Percentiles rank a stretch among this genome's conserved stretches.
These are phyloP conservation scores for Camillea tinctor DNA, from an alignment of 2,329 filamentous ascomycete species.

Conservation along the genomic window DNA sequence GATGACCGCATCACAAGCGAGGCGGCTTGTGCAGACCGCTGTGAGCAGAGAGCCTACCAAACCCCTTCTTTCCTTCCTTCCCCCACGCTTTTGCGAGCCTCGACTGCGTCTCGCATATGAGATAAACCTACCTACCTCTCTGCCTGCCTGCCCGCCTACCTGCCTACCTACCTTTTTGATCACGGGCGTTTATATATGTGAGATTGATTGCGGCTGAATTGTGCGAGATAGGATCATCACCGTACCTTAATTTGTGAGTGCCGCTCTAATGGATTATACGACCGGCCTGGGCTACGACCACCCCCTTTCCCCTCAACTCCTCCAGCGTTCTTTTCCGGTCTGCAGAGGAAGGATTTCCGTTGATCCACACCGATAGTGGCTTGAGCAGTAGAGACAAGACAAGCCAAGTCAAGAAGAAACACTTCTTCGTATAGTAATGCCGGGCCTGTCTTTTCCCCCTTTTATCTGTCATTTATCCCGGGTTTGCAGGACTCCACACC, in stretches of 20 bases:
- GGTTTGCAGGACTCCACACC: not conserved
- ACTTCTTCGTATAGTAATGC: not conserved
- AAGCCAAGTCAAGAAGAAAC: not conserved
- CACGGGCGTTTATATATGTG: conserved; percentile 4
- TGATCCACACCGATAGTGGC: not conserved
- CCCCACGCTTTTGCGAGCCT: no score
- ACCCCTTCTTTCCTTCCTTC: no score
- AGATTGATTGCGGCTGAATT: conserved; percentile 20
- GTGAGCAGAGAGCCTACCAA: not conserved
- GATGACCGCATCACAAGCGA: not conserved
- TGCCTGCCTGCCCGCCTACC: no score
- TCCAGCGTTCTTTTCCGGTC: not conserved
- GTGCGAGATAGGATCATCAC: conserved; percentile 2
- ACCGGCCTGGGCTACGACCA: not conserved
- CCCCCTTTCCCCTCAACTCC: no score
- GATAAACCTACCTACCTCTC: no score
- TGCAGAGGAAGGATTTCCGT: not conserved
- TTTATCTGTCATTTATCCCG: no score
- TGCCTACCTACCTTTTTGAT: no score
- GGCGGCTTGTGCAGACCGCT: not conserved
- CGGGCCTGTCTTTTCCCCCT: not conserved
- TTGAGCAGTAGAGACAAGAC: not conserved
- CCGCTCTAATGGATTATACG: conserved; percentile 1
- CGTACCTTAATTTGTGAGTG: conserved; percentile 10
- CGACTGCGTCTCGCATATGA: no score